Base-by-base conservation (phyloP, 164 flowering plant genomes). In the Liriodendron chinense region DNA sequence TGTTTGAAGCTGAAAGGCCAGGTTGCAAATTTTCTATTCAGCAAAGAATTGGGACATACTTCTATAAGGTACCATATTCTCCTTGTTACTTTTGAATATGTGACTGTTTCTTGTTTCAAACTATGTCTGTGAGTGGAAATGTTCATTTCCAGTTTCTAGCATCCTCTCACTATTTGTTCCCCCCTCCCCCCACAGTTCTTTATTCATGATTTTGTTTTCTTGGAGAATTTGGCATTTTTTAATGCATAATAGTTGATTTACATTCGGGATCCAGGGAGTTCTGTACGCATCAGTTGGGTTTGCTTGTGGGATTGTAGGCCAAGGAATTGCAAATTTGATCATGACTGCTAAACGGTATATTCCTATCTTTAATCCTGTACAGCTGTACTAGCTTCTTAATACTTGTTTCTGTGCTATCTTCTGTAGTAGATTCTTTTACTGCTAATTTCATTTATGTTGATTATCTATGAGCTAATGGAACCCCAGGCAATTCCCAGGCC, bases 301-400 rank as follows among this genome's bases (percentile, higher is more conserved):
- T 86, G 89, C 80, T 2, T 95, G 99, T 77, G 98, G 99, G 56
- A 68, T 96, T 78, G 79, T 96, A 70, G 99, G 99, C 71, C 99
- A 96, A 87, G 98, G 99, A 70, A 93, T 96, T 80, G 98, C 98
- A 74, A 96, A 96, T 84, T 22, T 85, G 79, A 90, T 96, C 53
- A 96, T 96, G 99, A 94, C 87, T 75, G 95, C 96, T 57, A 96
- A 93, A 80, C 71, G 99, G 99, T 96, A 85, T 47, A 23, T 34
- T 34, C 10, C 43, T 76, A 14, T 70, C 69, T 1, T 28, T 24
- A 23, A 66, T 66, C 69, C 47, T 28, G 7, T 26, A 26, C 25
- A 2, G 3, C 47, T 28, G 7, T 26, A 26, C 25, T 10, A 12
- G n/a, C 26, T 66, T 18, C n/a, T 14, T 13, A 16, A 53, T 53